phyloP scores from a whole-genome alignment of 345 rosid genomes.

The Laguncularia racemosa region DNA sequence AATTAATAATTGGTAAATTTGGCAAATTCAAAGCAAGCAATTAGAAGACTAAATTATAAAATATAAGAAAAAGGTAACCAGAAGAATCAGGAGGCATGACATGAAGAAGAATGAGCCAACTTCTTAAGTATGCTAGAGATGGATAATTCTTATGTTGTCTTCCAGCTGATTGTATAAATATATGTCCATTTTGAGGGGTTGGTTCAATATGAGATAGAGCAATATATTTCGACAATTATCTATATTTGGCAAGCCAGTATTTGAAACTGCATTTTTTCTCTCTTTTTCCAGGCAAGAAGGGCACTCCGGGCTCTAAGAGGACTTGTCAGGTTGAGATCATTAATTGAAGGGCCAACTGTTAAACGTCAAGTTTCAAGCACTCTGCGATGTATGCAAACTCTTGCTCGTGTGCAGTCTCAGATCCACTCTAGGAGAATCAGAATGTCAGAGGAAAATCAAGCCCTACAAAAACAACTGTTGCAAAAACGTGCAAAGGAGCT shows the following conservation, averaged over 20 bases:
- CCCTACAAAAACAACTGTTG: slow-evolving; percentile 79
- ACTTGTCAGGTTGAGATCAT: slow-evolving; percentile 62
- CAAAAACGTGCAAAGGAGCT: slow-evolving; percentile 89
- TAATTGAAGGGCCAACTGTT: slow-evolving; percentile 80
- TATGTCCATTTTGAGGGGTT: too few species aligned
- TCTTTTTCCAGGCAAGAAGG: slow-evolving; percentile 60
- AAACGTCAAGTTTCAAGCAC: slow-evolving; percentile 81
- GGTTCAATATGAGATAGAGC: too few species aligned
- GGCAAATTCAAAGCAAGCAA: too few species aligned
- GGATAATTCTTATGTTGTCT: too few species aligned
- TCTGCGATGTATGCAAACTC: slow-evolving; percentile 80
- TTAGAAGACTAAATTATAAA: too few species aligned
- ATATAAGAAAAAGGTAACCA: too few species aligned
- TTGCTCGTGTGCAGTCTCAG: slow-evolving; percentile 80
- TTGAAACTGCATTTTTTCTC: neutral
- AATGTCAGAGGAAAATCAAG: slow-evolving; percentile 89
- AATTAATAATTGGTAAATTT: too few species aligned
- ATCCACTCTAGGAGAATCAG: slow-evolving; percentile 70
- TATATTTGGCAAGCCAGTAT: neutral
- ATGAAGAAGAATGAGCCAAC: too few species aligned
- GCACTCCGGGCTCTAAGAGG: slow-evolving; percentile 83
- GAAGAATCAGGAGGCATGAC: too few species aligned
- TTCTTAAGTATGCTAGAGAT: too few species aligned
- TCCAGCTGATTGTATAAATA: too few species aligned
- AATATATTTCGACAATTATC: too few species aligned